Base-by-base conservation (phyloP, 345 rosid genomes). In the Sonneratia alba region DNA sequence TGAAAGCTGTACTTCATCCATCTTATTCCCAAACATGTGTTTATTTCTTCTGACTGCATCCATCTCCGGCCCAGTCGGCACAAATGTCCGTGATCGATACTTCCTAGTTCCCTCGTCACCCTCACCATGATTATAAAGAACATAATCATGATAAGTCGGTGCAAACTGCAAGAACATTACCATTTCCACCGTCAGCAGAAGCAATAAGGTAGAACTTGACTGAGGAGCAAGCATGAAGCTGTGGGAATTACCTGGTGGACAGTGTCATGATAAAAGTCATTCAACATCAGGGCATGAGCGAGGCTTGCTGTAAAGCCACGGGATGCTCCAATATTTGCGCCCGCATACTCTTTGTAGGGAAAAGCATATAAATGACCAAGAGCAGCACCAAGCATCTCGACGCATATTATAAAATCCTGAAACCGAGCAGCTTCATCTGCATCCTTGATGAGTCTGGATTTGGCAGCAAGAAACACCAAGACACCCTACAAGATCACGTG, bases 1-100 rank as follows among this genome's bases (percentile, higher is more conserved):
- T 24, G 90, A 87, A 42, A 85, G 81, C 55, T 93, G 96, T 76
- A 87, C 81, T 66, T 89, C 96, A 70, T 88, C 99, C 68, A 83
- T 68, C 83, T 87, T 92, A 86, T 80, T 85, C 65, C 95, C 95
- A 62, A 82, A 79, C 76, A 85, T 57, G 77, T 78, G 83, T 75
- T 87, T 90, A 87, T 90, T 91, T 83, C 79, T 96, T 85, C 98
- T 87, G 56, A 88, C 91, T 34, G 88, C 89, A 83, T 96, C 99
- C 98, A 96, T 96, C 78, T 96, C 99, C 12, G 82, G 93, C 57
- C 99, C 98, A 68, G 99, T 96, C 12, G 98, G 99, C 79, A 96
- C 99, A 83, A 96, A 96, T 55, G 98, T 96, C 37, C 98, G 84
- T 0, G 98, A 89, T 63, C 96, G 78, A 72, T 92, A 96, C 79